These are phyloP conservation scores for Arctium minus DNA, from an alignment of 129 eudicot genomes.

Conservation along the genomic window DNA sequence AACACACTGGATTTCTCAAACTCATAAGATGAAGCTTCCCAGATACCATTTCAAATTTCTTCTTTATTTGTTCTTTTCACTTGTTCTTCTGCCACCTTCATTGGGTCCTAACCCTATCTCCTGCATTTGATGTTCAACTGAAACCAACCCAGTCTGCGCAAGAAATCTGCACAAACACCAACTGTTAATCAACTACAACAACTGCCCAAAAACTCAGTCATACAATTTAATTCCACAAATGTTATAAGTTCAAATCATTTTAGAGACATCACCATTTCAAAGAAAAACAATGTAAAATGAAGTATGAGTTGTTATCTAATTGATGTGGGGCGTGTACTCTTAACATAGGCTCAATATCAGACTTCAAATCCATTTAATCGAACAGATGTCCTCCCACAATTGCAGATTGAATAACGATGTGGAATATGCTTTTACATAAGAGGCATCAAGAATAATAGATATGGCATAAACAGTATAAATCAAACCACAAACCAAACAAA, in stretches of 20 bases:
- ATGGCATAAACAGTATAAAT: background rate
- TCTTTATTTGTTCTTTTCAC: slow-evolving; percentile 40
- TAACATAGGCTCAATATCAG: background rate
- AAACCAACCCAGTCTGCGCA: slow-evolving; percentile 88
- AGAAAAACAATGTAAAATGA: too few relatives aligned
- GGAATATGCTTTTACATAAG: background rate
- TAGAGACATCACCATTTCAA: background rate
- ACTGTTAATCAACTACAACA: background rate
- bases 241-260: too few relatives aligned
- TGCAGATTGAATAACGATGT: too few relatives aligned
- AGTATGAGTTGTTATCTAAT: background rate
- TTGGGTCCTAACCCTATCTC: slow-evolving; percentile 67
- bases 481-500: background rate
- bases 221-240: background rate
- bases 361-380: too few relatives aligned
- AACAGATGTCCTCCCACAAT: too few relatives aligned
- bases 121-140: slow-evolving; percentile 88
- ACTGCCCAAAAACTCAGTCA: background rate
- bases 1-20: background rate
- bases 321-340: background rate
- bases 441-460: background rate
- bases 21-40: background rate
- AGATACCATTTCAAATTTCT: background rate
- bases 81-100: slow-evolving; percentile 29
- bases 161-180: slow-evolving; percentile 65